Evolutionary conservation across 2,329 filamentous ascomycete genomes (phyloP).

Genomic region (Claviceps paspali): DNA sequence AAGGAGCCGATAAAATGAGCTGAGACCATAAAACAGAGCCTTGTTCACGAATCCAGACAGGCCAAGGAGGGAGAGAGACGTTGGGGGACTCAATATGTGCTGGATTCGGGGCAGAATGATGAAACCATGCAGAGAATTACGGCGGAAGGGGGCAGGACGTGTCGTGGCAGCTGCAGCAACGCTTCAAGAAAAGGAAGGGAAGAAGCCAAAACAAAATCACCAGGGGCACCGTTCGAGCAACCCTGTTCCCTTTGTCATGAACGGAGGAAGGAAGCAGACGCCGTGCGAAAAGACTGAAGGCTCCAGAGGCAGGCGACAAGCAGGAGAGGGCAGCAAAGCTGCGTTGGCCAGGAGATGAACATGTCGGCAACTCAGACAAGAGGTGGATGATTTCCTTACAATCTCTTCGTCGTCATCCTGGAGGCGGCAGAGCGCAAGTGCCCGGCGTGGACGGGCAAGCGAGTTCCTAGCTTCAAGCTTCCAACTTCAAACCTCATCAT

Average conservation of each 20-base stretch:
- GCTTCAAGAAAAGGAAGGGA: background rate
- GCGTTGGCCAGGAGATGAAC: no score
- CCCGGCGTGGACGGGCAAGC: no score
- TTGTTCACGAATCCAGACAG: background rate
- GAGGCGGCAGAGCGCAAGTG: no score
- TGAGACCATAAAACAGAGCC: slow-evolving; percentile 1
- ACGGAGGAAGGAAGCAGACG: slow-evolving; percentile 3
- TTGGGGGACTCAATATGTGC: background rate
- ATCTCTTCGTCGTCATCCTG: no score
- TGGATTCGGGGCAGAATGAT: background rate
- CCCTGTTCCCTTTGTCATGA: background rate
- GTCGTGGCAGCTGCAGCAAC: background rate
- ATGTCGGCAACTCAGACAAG: no score
- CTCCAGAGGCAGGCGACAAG: slow-evolving; percentile 1
- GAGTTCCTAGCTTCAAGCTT: no score
- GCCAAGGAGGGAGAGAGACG: background rate
- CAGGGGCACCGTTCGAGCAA: background rate
- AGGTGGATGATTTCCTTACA: no score
- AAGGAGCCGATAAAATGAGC: slow-evolving; percentile 1
- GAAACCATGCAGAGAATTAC: background rate
- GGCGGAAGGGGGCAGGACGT: background rate
- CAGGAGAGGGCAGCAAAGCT: background rate
- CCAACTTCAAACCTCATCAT: no score
- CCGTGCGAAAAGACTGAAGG: background rate
- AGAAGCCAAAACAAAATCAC: background rate